Evolutionary conservation across 306 rosid genomes (phyloP), one percentile per base, ranked within the genome.

Genomic region (Clitoria ternatea): DNA sequence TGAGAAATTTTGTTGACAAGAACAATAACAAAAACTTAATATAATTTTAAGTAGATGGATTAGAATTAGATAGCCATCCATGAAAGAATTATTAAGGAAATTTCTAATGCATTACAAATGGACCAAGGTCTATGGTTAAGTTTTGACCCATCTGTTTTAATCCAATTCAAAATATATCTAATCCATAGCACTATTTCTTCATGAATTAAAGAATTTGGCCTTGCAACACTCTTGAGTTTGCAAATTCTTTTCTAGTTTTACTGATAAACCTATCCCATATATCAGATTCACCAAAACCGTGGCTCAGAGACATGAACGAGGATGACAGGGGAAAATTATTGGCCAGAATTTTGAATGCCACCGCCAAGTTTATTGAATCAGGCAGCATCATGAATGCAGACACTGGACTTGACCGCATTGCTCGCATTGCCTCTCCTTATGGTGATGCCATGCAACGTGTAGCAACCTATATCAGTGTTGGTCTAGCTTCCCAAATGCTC

Each of bases 391-490:
- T 40, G 36, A 77, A 75, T 36, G 90, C 97, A 27, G 80, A 87
- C 15, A 29, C 57, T 5, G 76, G 61, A 36, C 84, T 91, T 0
- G 87, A 82, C 36, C 72, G 68, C 3, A 80, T 89, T 29, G 75
- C 89, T 44, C 87, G 66, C 37, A 72, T 86, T 5, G 82, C 88
- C 4, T 80, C 91, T 29, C 84, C 87, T 1, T 87, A 82, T 19
- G 91, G 93, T 0, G 93, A 91, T 69, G 32, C 86, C 1, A 74
- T 82, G 83, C 97, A 91, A 59, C 64, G 93, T 22, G 68, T 91
- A 2, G 89, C 90, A 11, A 81, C 90, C 36, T 88, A 88, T 75
- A 44, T 88, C 48, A 72, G 72, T 0, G 81, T 81, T 19, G 96
- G 84, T 1, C 85, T 91, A 57, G 87, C 86, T 0, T 80, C 70